A percentile compares a stretch with the other conserved stretches of the same genome.
Conservation (phyloP, 1,284 basidiomycete genomes). For the Ceratorhiza oryzae-sativae region DNA sequence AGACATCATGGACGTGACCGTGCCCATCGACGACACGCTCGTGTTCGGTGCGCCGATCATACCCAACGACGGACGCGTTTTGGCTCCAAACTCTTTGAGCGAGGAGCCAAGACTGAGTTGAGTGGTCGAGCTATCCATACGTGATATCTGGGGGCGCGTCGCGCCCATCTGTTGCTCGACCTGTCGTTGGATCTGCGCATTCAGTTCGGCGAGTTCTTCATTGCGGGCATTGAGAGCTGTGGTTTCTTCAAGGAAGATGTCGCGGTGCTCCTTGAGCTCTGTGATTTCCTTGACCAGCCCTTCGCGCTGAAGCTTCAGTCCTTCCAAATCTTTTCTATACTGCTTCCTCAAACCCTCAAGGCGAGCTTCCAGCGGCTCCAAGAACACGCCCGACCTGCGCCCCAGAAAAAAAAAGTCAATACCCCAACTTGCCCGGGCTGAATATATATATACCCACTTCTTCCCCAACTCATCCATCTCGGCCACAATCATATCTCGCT, state of each 20-base stretch:
- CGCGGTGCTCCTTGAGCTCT: conserved; percentile 86
- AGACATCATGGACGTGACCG: conserved; percentile 6
- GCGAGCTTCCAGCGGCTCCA: conserved; percentile 57
- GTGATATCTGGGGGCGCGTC: background rate
- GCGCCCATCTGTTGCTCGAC: conserved; percentile 57
- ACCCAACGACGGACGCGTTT: background rate
- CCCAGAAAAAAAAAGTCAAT: background rate
- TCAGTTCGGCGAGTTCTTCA: conserved; percentile 88
- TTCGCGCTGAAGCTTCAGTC: conserved; percentile 84
- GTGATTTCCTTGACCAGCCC: conserved; percentile 80
- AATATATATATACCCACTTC: conserved; percentile 58
- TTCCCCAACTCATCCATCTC: conserved; percentile 88
- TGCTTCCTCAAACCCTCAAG: conserved; percentile 88
- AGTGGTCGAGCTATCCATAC: conserved; percentile 17
- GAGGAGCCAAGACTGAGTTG: conserved; percentile 35
- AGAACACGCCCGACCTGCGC: background rate
- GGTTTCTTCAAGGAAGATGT: conserved; percentile 90
- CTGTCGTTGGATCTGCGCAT: conserved; percentile 78
- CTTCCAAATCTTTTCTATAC: conserved; percentile 86
- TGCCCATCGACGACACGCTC: conserved; percentile 38
- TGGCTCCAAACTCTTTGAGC: conserved; percentile 38
- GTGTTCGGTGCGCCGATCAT: conserved; percentile 6
- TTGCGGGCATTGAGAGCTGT: conserved; percentile 89
- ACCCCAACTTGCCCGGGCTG: conserved; percentile 12
- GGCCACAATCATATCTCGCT: conserved; percentile 89